phyloP scores from a whole-genome alignment of 202 grass and related monocot species.

The Saccharum hybrid region DNA sequence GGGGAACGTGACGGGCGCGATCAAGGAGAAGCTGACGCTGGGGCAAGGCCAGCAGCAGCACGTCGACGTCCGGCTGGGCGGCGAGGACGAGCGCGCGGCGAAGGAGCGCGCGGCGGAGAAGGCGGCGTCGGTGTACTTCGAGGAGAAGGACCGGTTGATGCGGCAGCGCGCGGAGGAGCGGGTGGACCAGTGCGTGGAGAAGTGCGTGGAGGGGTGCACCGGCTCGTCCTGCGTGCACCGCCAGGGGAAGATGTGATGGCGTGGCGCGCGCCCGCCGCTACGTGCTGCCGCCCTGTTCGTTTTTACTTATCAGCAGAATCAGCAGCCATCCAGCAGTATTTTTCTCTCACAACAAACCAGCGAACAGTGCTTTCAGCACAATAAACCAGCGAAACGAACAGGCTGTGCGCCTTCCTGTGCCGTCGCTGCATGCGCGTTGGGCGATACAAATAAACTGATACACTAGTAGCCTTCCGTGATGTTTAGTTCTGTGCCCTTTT shows the following conservation, averaged over 20 bases:
- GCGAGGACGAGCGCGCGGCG: conserved; percentile 34
- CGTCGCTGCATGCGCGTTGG: background rate
- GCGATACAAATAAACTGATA: background rate
- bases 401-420: background rate
- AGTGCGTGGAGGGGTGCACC: conserved; percentile 52
- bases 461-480: background rate
- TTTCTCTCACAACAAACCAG: too few relatives aligned
- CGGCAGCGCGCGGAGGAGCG: conserved; percentile 42
- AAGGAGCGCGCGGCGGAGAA: conserved; percentile 56
- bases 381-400: too few relatives aligned
- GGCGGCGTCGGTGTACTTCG: conserved; percentile 53
- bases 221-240: conserved; percentile 48
- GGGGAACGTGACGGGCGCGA: conserved; percentile 69
- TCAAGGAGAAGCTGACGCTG: conserved; percentile 81
- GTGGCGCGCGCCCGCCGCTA: background rate
- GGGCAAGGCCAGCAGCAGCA: conserved; percentile 12
- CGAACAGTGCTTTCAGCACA: too few relatives aligned
- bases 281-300: too few relatives aligned
- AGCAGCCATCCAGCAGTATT: too few relatives aligned
- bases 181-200: conserved; percentile 44
- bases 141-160: conserved; percentile 53
- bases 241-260: conserved; percentile 58
- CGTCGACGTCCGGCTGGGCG: conserved; percentile 24
- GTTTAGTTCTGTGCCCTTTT: background rate
- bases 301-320: too few relatives aligned